Evolutionary conservation across 1,284 basidiomycete genomes (phyloP).

Genomic region (Cystobasidium pallidum): DNA sequence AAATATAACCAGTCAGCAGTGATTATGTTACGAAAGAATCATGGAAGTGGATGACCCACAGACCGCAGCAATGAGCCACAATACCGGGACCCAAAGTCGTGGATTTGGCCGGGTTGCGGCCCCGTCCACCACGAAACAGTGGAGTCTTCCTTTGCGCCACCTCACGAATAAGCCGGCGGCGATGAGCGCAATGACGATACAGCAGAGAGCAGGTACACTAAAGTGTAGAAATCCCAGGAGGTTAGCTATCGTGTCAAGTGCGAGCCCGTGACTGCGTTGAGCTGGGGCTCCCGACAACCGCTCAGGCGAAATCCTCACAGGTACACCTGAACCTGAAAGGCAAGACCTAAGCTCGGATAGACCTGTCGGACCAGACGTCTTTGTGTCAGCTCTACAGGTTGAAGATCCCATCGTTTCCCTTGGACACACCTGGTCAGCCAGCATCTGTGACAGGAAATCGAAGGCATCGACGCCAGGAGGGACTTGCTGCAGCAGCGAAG

Average conservation of each 20-base stretch:
- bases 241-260: background rate
- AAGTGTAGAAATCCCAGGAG: background rate
- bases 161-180: background rate
- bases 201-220: conserved; percentile 3
- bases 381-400: no score
- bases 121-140: conserved; percentile 1
- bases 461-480: background rate
- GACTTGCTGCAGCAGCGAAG: background rate
- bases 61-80: background rate
- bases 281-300: no score
- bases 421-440: background rate
- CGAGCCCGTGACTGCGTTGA: no score
- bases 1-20: background rate
- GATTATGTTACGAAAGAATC: no score
- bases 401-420: no score
- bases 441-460: background rate
- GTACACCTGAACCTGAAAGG: conserved; percentile 3
- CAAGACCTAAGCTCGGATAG: conserved; percentile 7
- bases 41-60: no score
- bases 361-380: background rate
- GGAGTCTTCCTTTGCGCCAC: conserved; percentile 7
- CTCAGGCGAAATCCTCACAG: no score
- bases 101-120: conserved; percentile 1
- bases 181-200: background rate
- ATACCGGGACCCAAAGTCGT: background rate